These are phyloP conservation scores for Posidonia australis DNA, from an alignment of 106 monocot species.

Conservation along the genomic window DNA sequence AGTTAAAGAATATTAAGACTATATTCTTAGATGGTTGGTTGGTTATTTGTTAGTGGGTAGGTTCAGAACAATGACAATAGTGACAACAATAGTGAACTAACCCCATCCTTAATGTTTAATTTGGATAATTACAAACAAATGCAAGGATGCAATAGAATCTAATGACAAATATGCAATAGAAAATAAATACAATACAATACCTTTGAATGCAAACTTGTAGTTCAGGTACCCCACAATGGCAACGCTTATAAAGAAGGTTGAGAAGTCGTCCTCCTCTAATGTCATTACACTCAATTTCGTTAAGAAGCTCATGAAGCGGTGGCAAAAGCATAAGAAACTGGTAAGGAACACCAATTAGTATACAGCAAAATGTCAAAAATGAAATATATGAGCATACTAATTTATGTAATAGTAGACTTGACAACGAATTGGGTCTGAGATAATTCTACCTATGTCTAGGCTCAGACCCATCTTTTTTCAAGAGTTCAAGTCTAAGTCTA, in stretches of 20 bases:
- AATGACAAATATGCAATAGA: background rate
- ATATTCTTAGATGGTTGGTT: no score
- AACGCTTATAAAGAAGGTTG: slow-evolving; percentile 67
- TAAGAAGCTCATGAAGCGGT: slow-evolving; percentile 66
- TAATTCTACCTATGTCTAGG: no score
- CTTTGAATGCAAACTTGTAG: slow-evolving; percentile 92
- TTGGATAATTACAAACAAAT: no score
- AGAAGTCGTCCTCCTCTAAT: slow-evolving; percentile 92
- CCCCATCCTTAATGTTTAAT: no score
- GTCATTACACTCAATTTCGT: slow-evolving; percentile 78
- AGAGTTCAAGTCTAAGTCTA: no score
- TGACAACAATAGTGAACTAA: no score
- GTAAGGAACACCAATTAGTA: background rate
- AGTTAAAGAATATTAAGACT: no score
- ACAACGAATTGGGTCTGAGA: no score
- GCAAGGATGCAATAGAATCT: background rate
- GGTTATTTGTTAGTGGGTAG: no score
- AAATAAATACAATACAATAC: slow-evolving; percentile 15
- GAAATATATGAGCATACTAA: background rate
- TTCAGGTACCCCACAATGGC: slow-evolving; percentile 98
- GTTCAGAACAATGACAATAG: no score
- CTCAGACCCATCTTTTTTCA: no score
- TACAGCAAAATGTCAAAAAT: background rate
- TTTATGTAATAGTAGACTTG: no score
- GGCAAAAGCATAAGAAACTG: slow-evolving; percentile 88